These are phyloP conservation scores for Pseudocercospora musae DNA, from an alignment of 2,329 filamentous ascomycete genomes.

Conservation along the genomic window DNA sequence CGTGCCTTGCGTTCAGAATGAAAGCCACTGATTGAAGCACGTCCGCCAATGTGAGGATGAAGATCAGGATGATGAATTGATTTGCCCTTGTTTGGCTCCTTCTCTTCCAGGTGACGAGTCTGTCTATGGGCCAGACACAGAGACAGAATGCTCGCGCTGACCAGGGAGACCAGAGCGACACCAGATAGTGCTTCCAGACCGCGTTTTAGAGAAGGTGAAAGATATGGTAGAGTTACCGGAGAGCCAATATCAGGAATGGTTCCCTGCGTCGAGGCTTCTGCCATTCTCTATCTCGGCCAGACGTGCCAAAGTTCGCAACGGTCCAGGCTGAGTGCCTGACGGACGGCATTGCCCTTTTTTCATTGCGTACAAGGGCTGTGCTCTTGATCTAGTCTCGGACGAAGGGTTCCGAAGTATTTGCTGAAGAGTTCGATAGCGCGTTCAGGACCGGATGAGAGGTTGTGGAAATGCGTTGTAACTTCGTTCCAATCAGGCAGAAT, in stretches of 20 bases:
- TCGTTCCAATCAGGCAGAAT: not conserved
- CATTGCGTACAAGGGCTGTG: too few relatives aligned
- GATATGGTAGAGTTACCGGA: conserved; percentile 10
- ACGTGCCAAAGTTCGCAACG: too few relatives aligned
- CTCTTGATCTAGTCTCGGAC: too few relatives aligned
- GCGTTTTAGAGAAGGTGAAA: conserved; percentile 36
- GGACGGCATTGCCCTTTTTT: too few relatives aligned
- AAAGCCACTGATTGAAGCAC: conserved; percentile 64
- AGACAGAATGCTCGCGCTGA: conserved; percentile 44
- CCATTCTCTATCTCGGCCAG: not conserved
- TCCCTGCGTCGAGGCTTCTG: not conserved
- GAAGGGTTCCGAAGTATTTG: too few relatives aligned
- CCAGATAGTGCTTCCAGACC: conserved; percentile 48
- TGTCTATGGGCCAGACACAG: conserved; percentile 46
- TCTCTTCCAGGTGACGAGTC: conserved; percentile 42
- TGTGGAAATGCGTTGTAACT: not conserved
- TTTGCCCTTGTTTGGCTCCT: conserved; percentile 45
- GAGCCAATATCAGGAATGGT: conserved; percentile 16
- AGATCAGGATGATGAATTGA: conserved; percentile 65
- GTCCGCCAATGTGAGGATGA: conserved; percentile 66
- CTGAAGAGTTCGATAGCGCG: too few relatives aligned
- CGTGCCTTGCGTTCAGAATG: conserved; percentile 58
- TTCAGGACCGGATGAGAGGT: too few relatives aligned
- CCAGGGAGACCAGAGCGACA: conserved; percentile 48
- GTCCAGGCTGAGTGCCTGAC: too few relatives aligned